Evolutionary conservation across 2,329 filamentous ascomycete species (phyloP).

Genomic region (Diaporthe sp.): DNA sequence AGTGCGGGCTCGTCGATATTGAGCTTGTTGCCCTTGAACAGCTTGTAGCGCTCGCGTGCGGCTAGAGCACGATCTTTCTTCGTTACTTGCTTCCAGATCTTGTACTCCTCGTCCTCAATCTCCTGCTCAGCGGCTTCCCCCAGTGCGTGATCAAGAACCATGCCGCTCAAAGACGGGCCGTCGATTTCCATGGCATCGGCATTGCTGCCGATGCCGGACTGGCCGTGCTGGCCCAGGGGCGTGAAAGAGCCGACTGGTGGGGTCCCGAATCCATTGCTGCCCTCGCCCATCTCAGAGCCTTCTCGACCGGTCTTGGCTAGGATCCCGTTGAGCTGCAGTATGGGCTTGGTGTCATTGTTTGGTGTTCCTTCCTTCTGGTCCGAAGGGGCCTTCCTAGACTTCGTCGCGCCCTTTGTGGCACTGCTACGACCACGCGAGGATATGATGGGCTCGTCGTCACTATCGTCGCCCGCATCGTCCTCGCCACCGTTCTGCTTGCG

Average conservation of each 20-base stretch:
- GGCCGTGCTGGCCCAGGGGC: constrained; percentile 35
- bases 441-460: constrained; percentile 98
- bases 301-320: constrained; percentile 70
- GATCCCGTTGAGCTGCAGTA: constrained; percentile 75
- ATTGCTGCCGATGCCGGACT: constrained; percentile 69
- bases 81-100: constrained; percentile 98
- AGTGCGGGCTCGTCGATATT: constrained; percentile 91
- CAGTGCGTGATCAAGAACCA: constrained; percentile 73
- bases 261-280: constrained; percentile 88
- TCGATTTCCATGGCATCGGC: constrained; percentile 91
- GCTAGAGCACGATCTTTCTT: constrained; percentile 93
- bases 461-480: constrained; percentile 87
- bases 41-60: constrained; percentile 85
- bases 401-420: constrained; percentile 82
- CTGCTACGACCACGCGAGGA: constrained; percentile 93
- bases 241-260: constrained; percentile 71
- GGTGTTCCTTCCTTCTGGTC: constrained; percentile 86
- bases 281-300: constrained; percentile 84
- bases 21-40: constrained; percentile 88
- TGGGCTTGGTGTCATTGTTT: constrained; percentile 79
- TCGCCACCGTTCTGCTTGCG: constrained; percentile 88
- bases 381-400: constrained; percentile 79
- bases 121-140: constrained; percentile 78
- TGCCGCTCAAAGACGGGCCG: constrained; percentile 76
- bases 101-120: constrained; percentile 94